phyloP scores from a whole-genome alignment of 2,329 filamentous ascomycete genomes.

The Elsinoe ampelina region DNA sequence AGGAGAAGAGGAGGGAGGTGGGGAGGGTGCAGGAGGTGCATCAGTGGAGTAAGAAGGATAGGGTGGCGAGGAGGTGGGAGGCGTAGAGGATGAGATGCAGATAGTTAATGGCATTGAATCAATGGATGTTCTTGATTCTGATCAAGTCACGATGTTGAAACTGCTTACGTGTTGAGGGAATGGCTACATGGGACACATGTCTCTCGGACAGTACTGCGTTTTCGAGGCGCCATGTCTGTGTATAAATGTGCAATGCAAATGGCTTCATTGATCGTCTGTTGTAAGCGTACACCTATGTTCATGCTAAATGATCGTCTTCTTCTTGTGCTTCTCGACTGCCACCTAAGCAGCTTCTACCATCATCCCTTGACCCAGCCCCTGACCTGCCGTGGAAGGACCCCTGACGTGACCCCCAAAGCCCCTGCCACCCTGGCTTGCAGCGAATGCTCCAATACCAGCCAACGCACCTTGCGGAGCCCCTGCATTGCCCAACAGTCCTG shows the following conservation, averaged over 20 bases:
- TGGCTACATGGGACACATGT: too few species aligned
- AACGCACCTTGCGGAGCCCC: neutral
- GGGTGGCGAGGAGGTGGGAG: constrained; percentile 1
- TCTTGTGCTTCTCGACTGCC: neutral
- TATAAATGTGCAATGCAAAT: neutral
- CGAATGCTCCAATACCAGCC: constrained; percentile 1
- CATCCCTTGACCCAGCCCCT: neutral
- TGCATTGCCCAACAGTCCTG: neutral
- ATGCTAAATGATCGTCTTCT: neutral
- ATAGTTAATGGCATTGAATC: neutral
- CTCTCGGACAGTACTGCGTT: too few species aligned
- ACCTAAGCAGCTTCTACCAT: constrained; percentile 11
- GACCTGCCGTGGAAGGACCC: neutral
- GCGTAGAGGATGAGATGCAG: neutral
- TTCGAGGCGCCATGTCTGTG: too few species aligned
- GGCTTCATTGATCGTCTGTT: neutral
- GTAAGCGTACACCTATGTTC: neutral
- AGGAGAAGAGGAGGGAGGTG: constrained; percentile 1
- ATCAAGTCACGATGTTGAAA: too few species aligned
- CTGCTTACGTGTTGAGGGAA: too few species aligned
- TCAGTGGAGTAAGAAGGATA: constrained; percentile 38
- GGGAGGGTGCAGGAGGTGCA: constrained; percentile 29
- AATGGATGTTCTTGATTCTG: too few species aligned
- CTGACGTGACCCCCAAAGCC: neutral
- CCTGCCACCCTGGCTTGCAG: neutral